A percentile compares a stretch with the other conserved stretches of the same genome.
Evolutionary conservation across 257 asterid species (phyloP).

Genomic region (Echites panduratus): DNA sequence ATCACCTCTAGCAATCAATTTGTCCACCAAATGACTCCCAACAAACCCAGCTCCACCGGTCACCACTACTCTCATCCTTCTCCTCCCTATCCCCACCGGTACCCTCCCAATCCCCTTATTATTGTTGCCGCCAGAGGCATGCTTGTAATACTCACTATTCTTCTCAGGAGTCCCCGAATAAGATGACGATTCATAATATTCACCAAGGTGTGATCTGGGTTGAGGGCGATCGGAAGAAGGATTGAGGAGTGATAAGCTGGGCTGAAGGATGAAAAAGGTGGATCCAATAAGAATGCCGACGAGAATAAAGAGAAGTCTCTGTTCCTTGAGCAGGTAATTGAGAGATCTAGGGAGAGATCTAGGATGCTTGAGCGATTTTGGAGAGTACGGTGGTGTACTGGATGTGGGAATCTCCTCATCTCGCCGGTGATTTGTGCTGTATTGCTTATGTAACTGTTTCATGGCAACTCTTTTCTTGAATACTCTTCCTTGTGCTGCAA

Average conservation of each 20-base stretch:
- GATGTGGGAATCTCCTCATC: conserved; percentile 55
- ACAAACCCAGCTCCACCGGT: conserved; percentile 82
- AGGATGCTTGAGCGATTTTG: conserved; percentile 65
- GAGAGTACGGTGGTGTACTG: conserved; percentile 55
- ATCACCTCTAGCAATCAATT: conserved; percentile 62
- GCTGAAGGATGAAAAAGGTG: conserved; percentile 66
- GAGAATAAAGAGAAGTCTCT: conserved; percentile 71
- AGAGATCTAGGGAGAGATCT: conserved; percentile 80
- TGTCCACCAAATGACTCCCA: conserved; percentile 79
- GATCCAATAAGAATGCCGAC: conserved; percentile 74
- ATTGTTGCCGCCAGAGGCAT: not conserved
- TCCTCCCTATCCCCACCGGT: conserved; percentile 54
- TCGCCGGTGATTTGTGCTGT: conserved; percentile 36
- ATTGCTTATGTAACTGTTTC: conserved; percentile 66
- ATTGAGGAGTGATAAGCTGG: conserved; percentile 38
- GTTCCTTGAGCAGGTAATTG: conserved; percentile 70
- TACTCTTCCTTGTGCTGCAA: not conserved
- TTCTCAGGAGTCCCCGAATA: not conserved
- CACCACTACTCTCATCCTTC: conserved; percentile 59
- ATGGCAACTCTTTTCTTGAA: conserved; percentile 30
- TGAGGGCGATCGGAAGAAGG: conserved; percentile 22
- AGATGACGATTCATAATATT: conserved; percentile 20
- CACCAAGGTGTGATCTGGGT: conserved; percentile 24
- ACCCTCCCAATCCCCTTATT: conserved; percentile 37
- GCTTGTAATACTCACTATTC: not conserved